Base-by-base conservation (phyloP, 2,329 filamentous ascomycete genomes). In the Fusarium sp. region DNA sequence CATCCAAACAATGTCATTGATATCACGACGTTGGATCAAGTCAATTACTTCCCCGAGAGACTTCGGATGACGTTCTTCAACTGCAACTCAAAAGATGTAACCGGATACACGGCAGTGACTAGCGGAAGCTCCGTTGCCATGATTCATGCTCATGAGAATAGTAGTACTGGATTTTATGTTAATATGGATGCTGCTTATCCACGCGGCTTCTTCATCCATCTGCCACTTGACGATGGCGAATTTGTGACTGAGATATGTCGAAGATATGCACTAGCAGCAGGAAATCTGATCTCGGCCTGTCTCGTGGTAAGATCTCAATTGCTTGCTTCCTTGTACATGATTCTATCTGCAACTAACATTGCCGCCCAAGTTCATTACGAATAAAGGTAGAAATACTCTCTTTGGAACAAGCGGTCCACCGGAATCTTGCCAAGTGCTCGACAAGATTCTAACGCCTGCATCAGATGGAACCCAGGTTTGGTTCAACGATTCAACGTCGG, bases 201-300 rank as follows among this genome's bases (percentile, higher is more conserved):
- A 4, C 6, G 35, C 3, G 19, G 4, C 23, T 61, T 54, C 31
- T 41, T 57, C 1, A 31, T 42, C n/a, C 10, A 63, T 25, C 51
- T 61, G 60, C 45, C 57, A 36, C 57, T 61, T 13, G 53, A 61
- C 3, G 15, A 57, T 42, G 53, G 49, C 33, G 57, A 63, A 42
- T 54, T 10, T 23, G 46, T 61, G 15, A 57, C 53, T 2, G 49
- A 61, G 9, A 49, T 61, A 13, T 61, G 49, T 42, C 45, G 49
- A 35, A 37, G 57, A 51, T 57, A 53, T 33, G 57, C 37, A 17
- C 27, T 48, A 8, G 32, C 17, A 13, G 17, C 42, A 1, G 11
- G 23, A 10, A 14, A 45, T 6, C 5, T 10, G 23, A 35, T 48
- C 21, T 54, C 49, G 21, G 13, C 31, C 29, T 63, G 57, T n/a